Base-by-base conservation (phyloP, 805 yeast species). In the Myxozyma vanderwaltii region DNA sequence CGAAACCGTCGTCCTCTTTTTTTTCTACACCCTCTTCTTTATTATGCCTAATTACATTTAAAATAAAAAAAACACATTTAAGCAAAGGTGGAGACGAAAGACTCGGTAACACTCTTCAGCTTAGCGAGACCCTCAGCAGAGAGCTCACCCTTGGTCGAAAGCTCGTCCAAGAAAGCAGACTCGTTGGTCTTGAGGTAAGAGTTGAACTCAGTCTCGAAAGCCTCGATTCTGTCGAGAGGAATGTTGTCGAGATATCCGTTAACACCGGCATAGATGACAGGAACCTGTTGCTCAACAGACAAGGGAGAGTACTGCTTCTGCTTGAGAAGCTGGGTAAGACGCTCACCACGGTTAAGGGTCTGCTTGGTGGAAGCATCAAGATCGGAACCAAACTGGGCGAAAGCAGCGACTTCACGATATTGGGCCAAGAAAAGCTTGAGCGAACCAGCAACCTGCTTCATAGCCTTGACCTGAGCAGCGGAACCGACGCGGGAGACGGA, bases 351-450 rank as follows among this genome's bases (percentile, higher is more conserved):
- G 74, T 83, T 82, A 79, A 94, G 86, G 75, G 99, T 94, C 84
- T 91, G 97, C 85, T 92, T 94, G 81, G 99, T 94, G 64, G 97
- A 91, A 72, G 99, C 98, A 81, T 94, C 99, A 79, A 94, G 86
- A 82, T 94, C 99, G 72, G 99, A 94, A 87, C 99, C 99, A 86
- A 94, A 94, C 86, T 94, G 99, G 74, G 99, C 99, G 81, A 94
- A 94, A 75, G 99, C 99, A 78, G 99, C 99, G 74, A 94, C 99
- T 87, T 94, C 99, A 90, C 99, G 91, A 89, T 94, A 94, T 85
- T 94, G 99, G 74, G 99, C 99, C 86, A 94, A 89, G 97, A 91
- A 94, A 80, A 94, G 89, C 82, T 94, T 94, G 82, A 94, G 88
- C 72, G 99, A 94, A 88, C 99, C 99, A 72, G 99, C 99, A 81